A percentile compares a stretch with the other conserved stretches of the same genome.
Conservation (phyloP, 2,329 filamentous ascomycete genomes). For the Cryoendolithus antarcticus region DNA sequence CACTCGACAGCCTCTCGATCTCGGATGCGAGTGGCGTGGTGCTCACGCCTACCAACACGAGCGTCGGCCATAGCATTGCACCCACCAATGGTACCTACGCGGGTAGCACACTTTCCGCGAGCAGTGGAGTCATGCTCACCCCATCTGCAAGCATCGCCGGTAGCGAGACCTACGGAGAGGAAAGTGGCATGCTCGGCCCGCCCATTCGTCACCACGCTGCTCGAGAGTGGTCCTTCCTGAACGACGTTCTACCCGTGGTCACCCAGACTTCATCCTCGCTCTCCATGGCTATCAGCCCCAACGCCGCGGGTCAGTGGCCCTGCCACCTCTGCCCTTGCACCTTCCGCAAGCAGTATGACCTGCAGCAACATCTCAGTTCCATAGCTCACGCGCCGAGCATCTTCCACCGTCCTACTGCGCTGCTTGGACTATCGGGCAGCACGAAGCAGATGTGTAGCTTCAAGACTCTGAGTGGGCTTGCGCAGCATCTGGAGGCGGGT, state of each 20-base stretch:
- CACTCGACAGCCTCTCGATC: too few species aligned
- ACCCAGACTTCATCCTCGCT: slow-evolving; percentile 1
- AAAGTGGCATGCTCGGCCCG: not conserved
- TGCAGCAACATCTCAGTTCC: slow-evolving; percentile 8
- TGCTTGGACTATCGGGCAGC: not conserved
- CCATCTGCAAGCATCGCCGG: not conserved
- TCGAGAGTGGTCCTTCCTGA: slow-evolving; percentile 7
- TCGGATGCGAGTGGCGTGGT: too few species aligned
- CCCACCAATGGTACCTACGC: too few species aligned
- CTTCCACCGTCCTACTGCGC: slow-evolving; percentile 7
- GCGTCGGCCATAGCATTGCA: too few species aligned
- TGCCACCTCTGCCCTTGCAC: slow-evolving; percentile 5
- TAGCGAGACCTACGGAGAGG: not conserved
- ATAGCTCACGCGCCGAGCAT: slow-evolving; percentile 6
- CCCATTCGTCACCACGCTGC: slow-evolving; percentile 2
- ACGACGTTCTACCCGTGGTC: not conserved
- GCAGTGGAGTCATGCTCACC: not conserved
- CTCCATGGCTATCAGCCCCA: slow-evolving; percentile 1
- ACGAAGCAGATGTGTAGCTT: slow-evolving; percentile 4
- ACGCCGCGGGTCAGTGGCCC: slow-evolving; percentile 1
- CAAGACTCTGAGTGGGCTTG: slow-evolving; percentile 11
- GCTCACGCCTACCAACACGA: too few species aligned
- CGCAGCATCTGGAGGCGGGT: slow-evolving; percentile 9
- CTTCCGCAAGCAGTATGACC: slow-evolving; percentile 5
- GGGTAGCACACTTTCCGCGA: too few species aligned